Evolutionary conservation across 306 rosid genomes (phyloP).

Genomic region (Datisca glomerata): DNA sequence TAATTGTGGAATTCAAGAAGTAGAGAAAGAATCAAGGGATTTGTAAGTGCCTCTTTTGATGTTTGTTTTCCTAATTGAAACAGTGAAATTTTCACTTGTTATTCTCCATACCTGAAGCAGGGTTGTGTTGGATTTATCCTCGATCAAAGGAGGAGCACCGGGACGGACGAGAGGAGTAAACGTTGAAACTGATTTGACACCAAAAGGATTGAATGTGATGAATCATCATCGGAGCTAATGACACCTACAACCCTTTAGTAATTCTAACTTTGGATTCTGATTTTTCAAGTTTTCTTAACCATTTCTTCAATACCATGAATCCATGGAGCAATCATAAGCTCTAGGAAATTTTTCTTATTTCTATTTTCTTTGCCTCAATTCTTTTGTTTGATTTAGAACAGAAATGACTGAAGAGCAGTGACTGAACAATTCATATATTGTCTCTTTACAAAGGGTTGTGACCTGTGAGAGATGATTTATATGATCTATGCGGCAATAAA

Average conservation of each 20-base stretch:
- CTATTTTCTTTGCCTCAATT: neutral
- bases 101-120: constrained; percentile 26
- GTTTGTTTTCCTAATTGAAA: neutral
- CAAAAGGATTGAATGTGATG: constrained; percentile 28
- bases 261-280: constrained; percentile 30
- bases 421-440: constrained; percentile 1
- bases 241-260: constrained; percentile 9
- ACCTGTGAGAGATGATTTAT: constrained; percentile 1
- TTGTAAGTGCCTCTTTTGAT: constrained; percentile 37
- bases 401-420: constrained; percentile 3
- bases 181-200: constrained; percentile 25
- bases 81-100: neutral
- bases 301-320: neutral
- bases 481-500: neutral
- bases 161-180: constrained; percentile 89
- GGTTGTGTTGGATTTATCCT: constrained; percentile 63
- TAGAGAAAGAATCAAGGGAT: constrained; percentile 38
- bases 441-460: constrained; percentile 6
- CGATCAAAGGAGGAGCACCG: constrained; percentile 76
- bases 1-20: constrained; percentile 30
- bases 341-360: neutral
- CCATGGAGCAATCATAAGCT: constrained; percentile 1
- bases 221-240: constrained; percentile 37
- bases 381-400: constrained; percentile 4
- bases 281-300: neutral